phyloP scores from a whole-genome alignment of 2,329 filamentous ascomycete genomes.

The Epichloe hybrida region DNA sequence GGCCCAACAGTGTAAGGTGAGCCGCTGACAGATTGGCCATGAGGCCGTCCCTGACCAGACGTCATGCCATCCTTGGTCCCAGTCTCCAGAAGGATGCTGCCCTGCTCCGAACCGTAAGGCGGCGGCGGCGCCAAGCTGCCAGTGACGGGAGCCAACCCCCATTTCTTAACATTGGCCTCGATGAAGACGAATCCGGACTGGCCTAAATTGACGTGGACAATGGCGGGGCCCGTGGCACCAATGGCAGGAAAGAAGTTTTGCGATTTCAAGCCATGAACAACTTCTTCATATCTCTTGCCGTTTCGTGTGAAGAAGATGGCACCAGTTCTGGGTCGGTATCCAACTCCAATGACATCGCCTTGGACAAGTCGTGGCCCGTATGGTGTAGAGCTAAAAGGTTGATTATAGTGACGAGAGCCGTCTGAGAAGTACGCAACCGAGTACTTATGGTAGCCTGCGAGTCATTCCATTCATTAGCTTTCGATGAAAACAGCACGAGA shows the following conservation, averaged over 20 bases:
- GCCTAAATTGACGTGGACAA: slow-evolving; percentile 92
- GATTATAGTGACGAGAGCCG: slow-evolving; percentile 78
- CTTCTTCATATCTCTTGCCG: slow-evolving; percentile 91
- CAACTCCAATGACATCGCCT: slow-evolving; percentile 90
- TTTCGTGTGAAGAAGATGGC: slow-evolving; percentile 98
- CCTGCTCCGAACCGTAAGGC: slow-evolving; percentile 92
- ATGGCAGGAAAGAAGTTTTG: slow-evolving; percentile 97
- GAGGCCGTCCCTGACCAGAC: slow-evolving; percentile 27
- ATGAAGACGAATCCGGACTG: slow-evolving; percentile 98
- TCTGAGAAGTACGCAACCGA: slow-evolving; percentile 86
- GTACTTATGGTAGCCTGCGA: slow-evolving; percentile 68
- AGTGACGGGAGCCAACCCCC: slow-evolving; percentile 91
- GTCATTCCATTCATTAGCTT: not conserved
- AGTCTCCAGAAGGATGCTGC: slow-evolving; percentile 84
- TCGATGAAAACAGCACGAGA: no score
- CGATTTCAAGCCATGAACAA: slow-evolving; percentile 80
- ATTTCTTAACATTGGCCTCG: slow-evolving; percentile 99
- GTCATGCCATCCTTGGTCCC: slow-evolving; percentile 51
- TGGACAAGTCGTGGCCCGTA: slow-evolving; percentile 82
- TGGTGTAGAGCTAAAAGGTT: slow-evolving; percentile 67
- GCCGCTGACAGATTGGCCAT: slow-evolving; percentile 31
- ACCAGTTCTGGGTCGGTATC: slow-evolving; percentile 86
- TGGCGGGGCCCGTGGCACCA: slow-evolving; percentile 87
- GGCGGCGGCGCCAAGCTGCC: slow-evolving; percentile 90
- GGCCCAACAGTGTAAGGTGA: slow-evolving; percentile 23